phyloP scores from a whole-genome alignment of 768 basidiomycete species.

The Mycena polygramma region DNA sequence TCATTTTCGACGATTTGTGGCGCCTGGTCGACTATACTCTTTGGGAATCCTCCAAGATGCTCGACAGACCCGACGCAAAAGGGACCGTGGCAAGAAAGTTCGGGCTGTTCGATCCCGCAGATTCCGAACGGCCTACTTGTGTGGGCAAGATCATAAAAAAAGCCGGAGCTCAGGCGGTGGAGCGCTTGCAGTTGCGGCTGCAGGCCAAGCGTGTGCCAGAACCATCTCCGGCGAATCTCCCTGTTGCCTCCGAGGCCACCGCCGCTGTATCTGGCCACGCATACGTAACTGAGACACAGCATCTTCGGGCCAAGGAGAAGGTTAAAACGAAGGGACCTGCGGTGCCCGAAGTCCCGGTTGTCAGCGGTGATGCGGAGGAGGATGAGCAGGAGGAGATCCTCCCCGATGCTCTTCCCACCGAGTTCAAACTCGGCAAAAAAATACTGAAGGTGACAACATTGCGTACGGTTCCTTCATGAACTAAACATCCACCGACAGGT shows the following conservation, averaged over 20 bases:
- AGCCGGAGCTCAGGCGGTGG: too few relatives aligned
- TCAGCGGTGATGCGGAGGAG: neutral
- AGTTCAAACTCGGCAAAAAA: slow-evolving; percentile 36
- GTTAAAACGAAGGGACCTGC: slow-evolving; percentile 21
- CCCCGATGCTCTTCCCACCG: slow-evolving; percentile 29
- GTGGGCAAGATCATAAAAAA: slow-evolving; percentile 1
- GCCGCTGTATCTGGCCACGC: slow-evolving; percentile 20
- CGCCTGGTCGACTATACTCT: neutral
- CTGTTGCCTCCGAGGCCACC: neutral
- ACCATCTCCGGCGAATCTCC: neutral
- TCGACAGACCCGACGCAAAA: neutral
- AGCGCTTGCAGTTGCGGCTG: neutral
- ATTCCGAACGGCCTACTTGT: slow-evolving; percentile 9
- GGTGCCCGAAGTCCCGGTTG: neutral
- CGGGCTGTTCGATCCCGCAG: slow-evolving; percentile 24
- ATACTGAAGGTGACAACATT: slow-evolving; percentile 21
- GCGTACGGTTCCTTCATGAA: neutral
- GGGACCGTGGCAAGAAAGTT: slow-evolving; percentile 27
- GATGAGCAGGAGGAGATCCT: slow-evolving; percentile 30
- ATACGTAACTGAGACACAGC: slow-evolving; percentile 12
- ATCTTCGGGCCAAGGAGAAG: slow-evolving; percentile 25
- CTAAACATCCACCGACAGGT: neutral
- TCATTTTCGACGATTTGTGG: slow-evolving; percentile 8
- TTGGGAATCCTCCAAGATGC: slow-evolving; percentile 4
- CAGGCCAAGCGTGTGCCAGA: neutral